Percentiles rank a stretch among this genome's conserved stretches.
These are phyloP conservation scores for Sphaerostilbella broomeana DNA, from an alignment of 2,329 filamentous ascomycete species.

Conservation along the genomic window DNA sequence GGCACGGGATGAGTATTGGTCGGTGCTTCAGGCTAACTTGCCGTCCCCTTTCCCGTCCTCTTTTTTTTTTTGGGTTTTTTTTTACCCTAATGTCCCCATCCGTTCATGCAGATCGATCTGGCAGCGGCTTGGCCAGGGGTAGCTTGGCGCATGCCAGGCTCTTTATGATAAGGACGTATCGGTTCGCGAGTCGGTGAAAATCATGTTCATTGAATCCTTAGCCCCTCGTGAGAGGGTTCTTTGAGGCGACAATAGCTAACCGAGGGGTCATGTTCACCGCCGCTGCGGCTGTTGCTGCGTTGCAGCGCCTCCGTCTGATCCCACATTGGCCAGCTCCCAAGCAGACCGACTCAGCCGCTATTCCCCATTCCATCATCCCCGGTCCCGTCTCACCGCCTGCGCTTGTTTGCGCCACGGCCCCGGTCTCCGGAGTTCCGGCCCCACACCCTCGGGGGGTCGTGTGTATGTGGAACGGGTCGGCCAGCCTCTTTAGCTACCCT, in stretches of 20 bases:
- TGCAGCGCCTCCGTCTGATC: too few relatives aligned
- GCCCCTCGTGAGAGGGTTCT: too few relatives aligned
- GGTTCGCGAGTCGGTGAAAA: too few relatives aligned
- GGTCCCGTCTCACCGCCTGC: slow-evolving; percentile 11
- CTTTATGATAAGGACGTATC: too few relatives aligned
- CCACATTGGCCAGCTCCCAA: neutral
- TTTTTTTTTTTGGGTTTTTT: too few relatives aligned
- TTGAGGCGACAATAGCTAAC: neutral
- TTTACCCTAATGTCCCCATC: too few relatives aligned
- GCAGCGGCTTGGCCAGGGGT: slow-evolving; percentile 2
- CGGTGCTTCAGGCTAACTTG: too few relatives aligned
- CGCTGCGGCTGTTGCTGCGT: slow-evolving; percentile 2
- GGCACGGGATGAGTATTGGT: too few relatives aligned
- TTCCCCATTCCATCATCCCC: neutral
- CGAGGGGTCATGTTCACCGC: slow-evolving; percentile 5
- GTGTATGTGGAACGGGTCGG: slow-evolving; percentile 5
- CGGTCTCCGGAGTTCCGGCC: slow-evolving; percentile 14
- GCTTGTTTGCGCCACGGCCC: slow-evolving; percentile 10
- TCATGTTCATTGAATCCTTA: too few relatives aligned
- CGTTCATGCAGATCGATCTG: slow-evolving; percentile 9
- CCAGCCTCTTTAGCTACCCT: neutral
- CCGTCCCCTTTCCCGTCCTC: too few relatives aligned
- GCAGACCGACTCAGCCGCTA: slow-evolving; percentile 1
- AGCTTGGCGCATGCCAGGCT: neutral
- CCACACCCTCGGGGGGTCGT: slow-evolving; percentile 9